phyloP scores from a whole-genome alignment of 2,329 filamentous ascomycete genomes.

The Colletotrichum ledebouriae region DNA sequence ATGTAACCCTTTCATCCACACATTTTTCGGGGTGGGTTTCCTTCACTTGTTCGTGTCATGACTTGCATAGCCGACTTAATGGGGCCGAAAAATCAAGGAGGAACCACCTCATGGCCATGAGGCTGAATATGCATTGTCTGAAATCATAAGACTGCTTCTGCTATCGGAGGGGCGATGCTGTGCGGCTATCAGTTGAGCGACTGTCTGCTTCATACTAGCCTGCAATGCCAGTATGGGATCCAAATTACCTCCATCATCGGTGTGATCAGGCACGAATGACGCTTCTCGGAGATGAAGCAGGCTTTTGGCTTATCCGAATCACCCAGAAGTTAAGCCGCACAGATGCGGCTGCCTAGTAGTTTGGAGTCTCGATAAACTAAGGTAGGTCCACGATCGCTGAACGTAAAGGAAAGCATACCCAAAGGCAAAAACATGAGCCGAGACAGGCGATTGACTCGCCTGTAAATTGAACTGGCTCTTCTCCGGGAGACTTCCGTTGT shows the following conservation, averaged over 20 bases:
- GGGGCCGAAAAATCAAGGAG: constrained; percentile 7
- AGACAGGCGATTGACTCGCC: constrained; percentile 30
- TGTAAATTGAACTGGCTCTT: neutral
- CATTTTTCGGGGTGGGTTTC: constrained; percentile 17
- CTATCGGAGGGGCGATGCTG: neutral
- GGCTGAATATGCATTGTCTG: constrained; percentile 14
- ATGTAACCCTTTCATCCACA: constrained; percentile 27
- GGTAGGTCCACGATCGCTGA: constrained; percentile 2
- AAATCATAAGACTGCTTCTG: neutral
- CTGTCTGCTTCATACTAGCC: no score
- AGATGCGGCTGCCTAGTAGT: neutral
- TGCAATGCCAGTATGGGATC: no score
- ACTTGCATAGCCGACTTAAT: constrained; percentile 32
- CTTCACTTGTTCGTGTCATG: constrained; percentile 11
- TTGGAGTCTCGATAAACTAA: constrained; percentile 14
- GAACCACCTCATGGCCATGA: neutral
- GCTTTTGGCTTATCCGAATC: no score
- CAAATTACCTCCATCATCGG: no score
- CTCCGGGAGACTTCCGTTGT: constrained; percentile 8
- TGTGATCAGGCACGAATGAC: neutral
- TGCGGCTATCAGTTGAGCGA: neutral
- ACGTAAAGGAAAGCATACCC: constrained; percentile 3
- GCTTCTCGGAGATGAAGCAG: neutral
- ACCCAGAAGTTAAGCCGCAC: neutral
- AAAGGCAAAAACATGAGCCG: constrained; percentile 28